Base-by-base conservation (phyloP, 208 protist genomes). In the Novymonas esmeraldas region DNA sequence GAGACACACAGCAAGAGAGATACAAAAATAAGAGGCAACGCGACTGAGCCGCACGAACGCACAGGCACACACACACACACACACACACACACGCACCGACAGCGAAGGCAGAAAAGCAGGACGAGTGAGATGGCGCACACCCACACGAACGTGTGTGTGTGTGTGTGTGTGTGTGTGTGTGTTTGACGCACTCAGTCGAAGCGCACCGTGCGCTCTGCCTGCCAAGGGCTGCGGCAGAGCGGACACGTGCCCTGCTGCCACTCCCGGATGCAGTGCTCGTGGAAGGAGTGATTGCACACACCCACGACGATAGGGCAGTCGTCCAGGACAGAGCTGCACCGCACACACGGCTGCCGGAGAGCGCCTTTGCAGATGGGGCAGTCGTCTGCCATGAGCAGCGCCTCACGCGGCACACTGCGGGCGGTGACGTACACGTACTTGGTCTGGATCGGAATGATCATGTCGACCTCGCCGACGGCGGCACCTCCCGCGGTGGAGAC, bases 241-340 rank as follows among this genome's bases (percentile, higher is more conserved):
- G 78, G 67, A 48, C 78, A 83, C 22, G 67, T 68, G 2, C 54
- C 45, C 41, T 62, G 45, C 20, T 62, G 42, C 85, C 85, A 91
- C 54, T 56, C 66, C 29, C 65, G 33, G 6, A 82, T 63, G 62
- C 85, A 91, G 64, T 85, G 76, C 38, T 65, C 55, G 49, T 91
- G 85, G 49, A 81, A 79, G 1, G 74, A 44, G 70, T 91, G 81
- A 6, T 60, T 64, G 49, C 85, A 91, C 44, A 41, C 66, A 14
- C 79, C 79, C 24, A 68, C 48, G 22, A 75, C 54, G 18, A 87
- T 73, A 0, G 28, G 48, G 67, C 79, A 85, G 11, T 63, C 45
- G 22, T 66, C 64, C 20, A 50, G 14, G n/a, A 34, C 31, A 3
- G 63, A 70, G 6, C 26, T 71, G 64, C 77, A 82, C 26, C 68